Evolutionary conservation across 2,329 filamentous ascomycete genomes (phyloP).

Genomic region (Calonectria pteridis): DNA sequence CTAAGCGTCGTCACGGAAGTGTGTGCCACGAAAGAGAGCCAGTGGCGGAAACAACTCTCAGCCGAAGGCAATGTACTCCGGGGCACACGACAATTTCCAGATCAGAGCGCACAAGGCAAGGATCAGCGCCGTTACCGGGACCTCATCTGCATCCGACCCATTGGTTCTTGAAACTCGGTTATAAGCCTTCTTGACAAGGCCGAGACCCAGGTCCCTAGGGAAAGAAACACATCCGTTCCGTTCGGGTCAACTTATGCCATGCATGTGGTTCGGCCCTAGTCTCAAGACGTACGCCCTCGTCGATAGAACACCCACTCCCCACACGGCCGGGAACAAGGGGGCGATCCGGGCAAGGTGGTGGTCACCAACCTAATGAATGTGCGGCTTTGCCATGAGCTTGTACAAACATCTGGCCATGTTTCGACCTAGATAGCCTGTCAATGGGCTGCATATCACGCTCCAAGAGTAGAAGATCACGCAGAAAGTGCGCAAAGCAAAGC

Average conservation of each 20-base stretch:
- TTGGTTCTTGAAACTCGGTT: conserved; percentile 3
- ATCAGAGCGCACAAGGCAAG: not conserved
- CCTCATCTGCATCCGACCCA: conserved; percentile 2
- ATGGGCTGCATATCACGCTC: not conserved
- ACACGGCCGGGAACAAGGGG: conserved; percentile 13
- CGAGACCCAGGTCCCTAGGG: not conserved
- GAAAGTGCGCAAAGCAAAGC: not conserved
- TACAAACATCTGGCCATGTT: not conserved
- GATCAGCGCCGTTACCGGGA: conserved; percentile 6
- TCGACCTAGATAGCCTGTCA: not conserved
- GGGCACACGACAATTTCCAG: not conserved
- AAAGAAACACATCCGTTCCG: not conserved
- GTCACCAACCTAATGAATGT: not conserved
- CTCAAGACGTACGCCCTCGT: not conserved
- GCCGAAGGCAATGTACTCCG: not conserved
- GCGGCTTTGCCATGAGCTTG: not conserved
- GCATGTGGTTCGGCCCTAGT: conserved; percentile 1
- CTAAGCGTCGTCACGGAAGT: not conserved
- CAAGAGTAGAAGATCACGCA: not conserved
- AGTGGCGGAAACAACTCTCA: conserved; percentile 5
- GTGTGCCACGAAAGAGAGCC: not conserved
- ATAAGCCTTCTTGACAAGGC: not conserved
- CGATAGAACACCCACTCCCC: not conserved
- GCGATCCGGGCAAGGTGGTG: not conserved
- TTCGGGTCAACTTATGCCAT: not conserved